A percentile compares a stretch with the other conserved stretches of the same genome.
phyloP scores from a whole-genome alignment of 306 rosid species.

The Comarum palustre region DNA sequence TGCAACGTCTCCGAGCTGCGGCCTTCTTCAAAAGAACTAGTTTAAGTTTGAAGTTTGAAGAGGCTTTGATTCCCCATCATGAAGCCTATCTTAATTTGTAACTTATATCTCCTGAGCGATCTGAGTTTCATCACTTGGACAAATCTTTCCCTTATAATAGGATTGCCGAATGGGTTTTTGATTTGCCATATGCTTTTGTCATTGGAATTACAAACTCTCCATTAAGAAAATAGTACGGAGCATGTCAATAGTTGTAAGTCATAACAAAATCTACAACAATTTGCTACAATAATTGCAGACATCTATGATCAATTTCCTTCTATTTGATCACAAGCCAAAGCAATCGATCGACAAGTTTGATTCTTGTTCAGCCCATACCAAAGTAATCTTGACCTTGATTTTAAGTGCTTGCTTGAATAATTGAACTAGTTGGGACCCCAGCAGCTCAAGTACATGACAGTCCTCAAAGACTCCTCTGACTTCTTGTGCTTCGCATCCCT shows the following conservation, averaged over 20 bases:
- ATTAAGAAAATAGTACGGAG: not conserved
- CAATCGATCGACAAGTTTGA: not conserved
- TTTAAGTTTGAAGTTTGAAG: not conserved
- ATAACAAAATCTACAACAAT: not conserved
- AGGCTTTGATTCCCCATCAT: not conserved
- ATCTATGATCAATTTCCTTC: not conserved
- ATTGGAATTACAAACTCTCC: not conserved
- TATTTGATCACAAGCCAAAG: not conserved
- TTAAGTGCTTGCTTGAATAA: not conserved
- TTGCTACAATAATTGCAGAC: not conserved
- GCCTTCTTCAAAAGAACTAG: not conserved
- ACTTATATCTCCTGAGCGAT: not conserved
- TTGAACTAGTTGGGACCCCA: constrained; percentile 32
- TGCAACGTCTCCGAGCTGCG: not conserved
- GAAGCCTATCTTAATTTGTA: not conserved
- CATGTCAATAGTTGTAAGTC: not conserved
- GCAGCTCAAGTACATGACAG: constrained; percentile 39
- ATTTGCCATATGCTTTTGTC: not conserved
- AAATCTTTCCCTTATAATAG: no score
- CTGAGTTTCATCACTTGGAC: not conserved
- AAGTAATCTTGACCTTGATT: not conserved
- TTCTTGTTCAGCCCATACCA: not conserved
- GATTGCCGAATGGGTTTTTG: not conserved
- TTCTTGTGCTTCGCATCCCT: constrained; percentile 14
- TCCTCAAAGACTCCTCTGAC: constrained; percentile 36